These are phyloP conservation scores for Gossypium raimondii DNA, from an alignment of 345 rosid genomes.

Conservation along the genomic window DNA sequence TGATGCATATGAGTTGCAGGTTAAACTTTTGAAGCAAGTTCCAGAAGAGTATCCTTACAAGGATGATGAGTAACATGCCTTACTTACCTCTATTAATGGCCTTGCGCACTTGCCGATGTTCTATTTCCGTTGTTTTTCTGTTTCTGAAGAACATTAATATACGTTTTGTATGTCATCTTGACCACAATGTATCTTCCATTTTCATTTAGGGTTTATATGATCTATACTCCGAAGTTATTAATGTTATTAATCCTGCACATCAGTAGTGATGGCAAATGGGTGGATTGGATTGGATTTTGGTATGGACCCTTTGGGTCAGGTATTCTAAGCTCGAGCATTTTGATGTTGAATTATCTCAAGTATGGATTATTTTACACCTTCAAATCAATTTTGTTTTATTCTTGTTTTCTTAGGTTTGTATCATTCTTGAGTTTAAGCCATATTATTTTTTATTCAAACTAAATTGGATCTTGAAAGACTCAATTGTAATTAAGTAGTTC, in stretches of 20 bases:
- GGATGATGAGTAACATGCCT: slow-evolving; percentile 61
- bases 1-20: slow-evolving; percentile 81
- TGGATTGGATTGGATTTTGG: neutral
- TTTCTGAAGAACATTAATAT: neutral
- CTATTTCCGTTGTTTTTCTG: neutral
- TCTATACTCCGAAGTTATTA: neutral
- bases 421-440: too few species aligned
- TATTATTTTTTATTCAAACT: too few species aligned
- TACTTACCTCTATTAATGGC: neutral
- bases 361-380: too few species aligned
- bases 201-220: neutral
- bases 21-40: slow-evolving; percentile 78
- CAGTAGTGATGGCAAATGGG: neutral
- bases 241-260: neutral
- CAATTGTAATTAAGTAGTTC: too few species aligned
- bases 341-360: too few species aligned
- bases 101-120: neutral
- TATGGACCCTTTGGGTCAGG: neutral
- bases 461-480: too few species aligned
- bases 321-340: too few species aligned
- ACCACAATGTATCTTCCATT: neutral
- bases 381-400: too few species aligned
- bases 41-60: slow-evolving; percentile 93
- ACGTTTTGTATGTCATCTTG: neutral
- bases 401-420: too few species aligned